Percentiles rank a stretch among this genome's conserved stretches.
Evolutionary conservation across 2,329 filamentous ascomycete species (phyloP).

Genomic region (Cladosporium sphaerospermum): DNA sequence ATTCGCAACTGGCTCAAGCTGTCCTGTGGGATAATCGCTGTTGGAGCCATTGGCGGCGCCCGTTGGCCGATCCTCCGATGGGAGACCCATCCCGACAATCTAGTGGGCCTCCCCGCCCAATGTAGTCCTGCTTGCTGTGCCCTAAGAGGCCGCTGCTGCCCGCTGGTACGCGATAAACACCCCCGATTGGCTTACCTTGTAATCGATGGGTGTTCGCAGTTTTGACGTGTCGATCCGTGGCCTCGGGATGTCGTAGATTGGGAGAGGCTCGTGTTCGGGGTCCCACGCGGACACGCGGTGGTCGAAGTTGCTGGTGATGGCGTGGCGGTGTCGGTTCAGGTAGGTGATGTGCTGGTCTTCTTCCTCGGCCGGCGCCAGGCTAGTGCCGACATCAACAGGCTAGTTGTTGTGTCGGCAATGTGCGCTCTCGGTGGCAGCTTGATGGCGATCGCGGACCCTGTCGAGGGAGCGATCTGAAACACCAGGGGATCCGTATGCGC

Average conservation of each 20-base stretch:
- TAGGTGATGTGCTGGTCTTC: constrained; percentile 7
- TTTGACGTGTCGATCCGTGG: not conserved
- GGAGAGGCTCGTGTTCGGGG: not conserved
- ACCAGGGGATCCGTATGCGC: constrained; percentile 8
- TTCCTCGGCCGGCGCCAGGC: constrained; percentile 9
- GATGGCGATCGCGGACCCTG: constrained; percentile 10
- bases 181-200: not conserved
- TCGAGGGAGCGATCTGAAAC: constrained; percentile 6
- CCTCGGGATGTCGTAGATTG: not conserved
- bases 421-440: constrained; percentile 1
- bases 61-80: constrained; percentile 23
- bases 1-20: not conserved
- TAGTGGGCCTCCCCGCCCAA: constrained; percentile 12
- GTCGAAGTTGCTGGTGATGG: not conserved
- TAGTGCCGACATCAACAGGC: constrained; percentile 9
- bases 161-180: not conserved
- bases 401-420: not conserved
- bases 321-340: constrained; percentile 1
- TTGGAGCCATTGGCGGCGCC: constrained; percentile 21
- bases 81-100: constrained; percentile 25
- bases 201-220: not conserved
- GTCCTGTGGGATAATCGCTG: constrained; percentile 12
- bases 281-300: not conserved
- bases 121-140: not conserved
- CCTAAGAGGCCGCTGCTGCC: not conserved